Percentiles rank a stretch among this genome's conserved stretches.
Evolutionary conservation across 306 rosid species (phyloP).

Genomic region (Prunus padus): DNA sequence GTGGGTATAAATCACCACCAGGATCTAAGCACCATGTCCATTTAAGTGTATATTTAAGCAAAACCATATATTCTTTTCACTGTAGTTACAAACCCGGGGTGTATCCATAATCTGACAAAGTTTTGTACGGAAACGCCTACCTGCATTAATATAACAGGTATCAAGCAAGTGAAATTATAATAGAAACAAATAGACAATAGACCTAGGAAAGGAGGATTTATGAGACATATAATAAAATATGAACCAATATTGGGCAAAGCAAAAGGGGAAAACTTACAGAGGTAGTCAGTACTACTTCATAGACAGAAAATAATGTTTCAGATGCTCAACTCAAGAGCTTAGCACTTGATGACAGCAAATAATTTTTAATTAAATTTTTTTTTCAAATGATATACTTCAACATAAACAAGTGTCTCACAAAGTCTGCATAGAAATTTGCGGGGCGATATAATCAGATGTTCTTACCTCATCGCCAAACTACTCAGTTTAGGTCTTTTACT

Average conservation of each 20-base stretch:
- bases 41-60: not conserved
- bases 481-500: not conserved
- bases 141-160: slow-evolving; percentile 13
- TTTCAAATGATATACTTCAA: slow-evolving; percentile 2
- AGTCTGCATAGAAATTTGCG: not conserved
- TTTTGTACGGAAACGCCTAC: not conserved
- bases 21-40: not conserved
- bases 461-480: not conserved
- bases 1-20: slow-evolving; percentile 6
- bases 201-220: not conserved
- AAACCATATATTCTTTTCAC: not conserved
- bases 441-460: not conserved
- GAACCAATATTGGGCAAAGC: not conserved
- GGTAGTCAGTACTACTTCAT: not conserved
- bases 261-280: not conserved
- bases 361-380: not conserved
- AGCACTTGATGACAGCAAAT: not conserved
- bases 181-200: not conserved
- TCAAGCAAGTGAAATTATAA: not conserved
- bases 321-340: not conserved
- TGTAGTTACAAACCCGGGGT: not conserved
- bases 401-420: not conserved
- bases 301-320: not conserved
- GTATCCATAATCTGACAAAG: not conserved
- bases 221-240: not conserved